Evolutionary conservation across 1,139 yeast genomes (phyloP).

Genomic region (Pichia sp.): DNA sequence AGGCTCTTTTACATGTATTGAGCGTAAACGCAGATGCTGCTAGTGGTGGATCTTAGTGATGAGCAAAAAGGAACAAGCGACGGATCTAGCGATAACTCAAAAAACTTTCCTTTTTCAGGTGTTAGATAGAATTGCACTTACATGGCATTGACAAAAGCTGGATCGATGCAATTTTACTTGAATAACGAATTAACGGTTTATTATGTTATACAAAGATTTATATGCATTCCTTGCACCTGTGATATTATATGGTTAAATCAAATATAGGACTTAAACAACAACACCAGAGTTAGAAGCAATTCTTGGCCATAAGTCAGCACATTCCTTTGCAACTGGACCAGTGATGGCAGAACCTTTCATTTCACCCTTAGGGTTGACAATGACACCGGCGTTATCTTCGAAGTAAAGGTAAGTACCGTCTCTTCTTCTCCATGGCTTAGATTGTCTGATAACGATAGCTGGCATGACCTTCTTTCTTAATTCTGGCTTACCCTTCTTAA

Average conservation of each 20-base stretch:
- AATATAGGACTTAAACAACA: slow-evolving; percentile 66
- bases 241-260: slow-evolving; percentile 15
- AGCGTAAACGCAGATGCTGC: too few relatives aligned
- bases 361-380: slow-evolving; percentile 99
- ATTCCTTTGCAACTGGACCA: slow-evolving; percentile 99
- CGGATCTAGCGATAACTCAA: too few relatives aligned
- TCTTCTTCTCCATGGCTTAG: slow-evolving; percentile 99
- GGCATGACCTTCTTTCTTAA: slow-evolving; percentile 99
- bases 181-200: slow-evolving; percentile 17
- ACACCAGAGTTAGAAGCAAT: slow-evolving; percentile 99
- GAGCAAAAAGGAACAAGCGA: too few relatives aligned
- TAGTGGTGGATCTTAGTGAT: too few relatives aligned
- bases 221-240: slow-evolving; percentile 25
- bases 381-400: slow-evolving; percentile 99
- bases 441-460: slow-evolving; percentile 98
- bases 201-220: slow-evolving; percentile 18
- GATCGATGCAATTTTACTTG: neutral
- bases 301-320: slow-evolving; percentile 99
- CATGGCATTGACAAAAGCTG: too few relatives aligned
- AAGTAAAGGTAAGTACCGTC: slow-evolving; percentile 99
- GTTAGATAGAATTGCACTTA: too few relatives aligned
- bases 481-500: slow-evolving; percentile 99
- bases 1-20: too few relatives aligned
- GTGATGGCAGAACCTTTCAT: slow-evolving; percentile 99
- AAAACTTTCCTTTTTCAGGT: neutral